Evolutionary conservation across 2,329 filamentous ascomycete species (phyloP).

Genomic region (Acrodontium crateriforme): DNA sequence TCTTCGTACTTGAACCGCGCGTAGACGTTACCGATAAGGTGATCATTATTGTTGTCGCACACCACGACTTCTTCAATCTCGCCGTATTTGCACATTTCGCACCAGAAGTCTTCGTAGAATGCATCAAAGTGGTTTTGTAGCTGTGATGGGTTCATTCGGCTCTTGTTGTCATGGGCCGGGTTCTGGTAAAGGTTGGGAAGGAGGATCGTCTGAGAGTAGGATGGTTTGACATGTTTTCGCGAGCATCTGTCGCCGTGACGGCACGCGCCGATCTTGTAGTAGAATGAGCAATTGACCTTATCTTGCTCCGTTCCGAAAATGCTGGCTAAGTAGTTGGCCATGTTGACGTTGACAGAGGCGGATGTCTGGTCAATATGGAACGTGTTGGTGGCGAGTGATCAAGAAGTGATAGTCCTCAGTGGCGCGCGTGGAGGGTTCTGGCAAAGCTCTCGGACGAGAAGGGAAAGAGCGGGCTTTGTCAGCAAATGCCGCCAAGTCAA

Average conservation of each 20-base stretch:
- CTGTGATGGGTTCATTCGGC: conserved; percentile 93
- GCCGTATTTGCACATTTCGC: conserved; percentile 98
- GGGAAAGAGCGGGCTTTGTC: no score
- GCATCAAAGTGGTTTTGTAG: conserved; percentile 99
- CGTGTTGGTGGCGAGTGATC: no score
- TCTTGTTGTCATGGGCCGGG: conserved; percentile 65
- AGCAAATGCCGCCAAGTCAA: no score
- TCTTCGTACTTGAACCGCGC: conserved; percentile 99
- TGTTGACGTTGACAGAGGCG: no score
- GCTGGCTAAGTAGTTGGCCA: conserved; percentile 97
- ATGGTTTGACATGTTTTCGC: conserved; percentile 97
- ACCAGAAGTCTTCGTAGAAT: conserved; percentile 99
- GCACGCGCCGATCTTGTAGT: conserved; percentile 99
- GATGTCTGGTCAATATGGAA: no score
- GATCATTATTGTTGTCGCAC: conserved; percentile 99
- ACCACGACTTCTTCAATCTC: conserved; percentile 96
- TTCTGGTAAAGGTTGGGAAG: conserved; percentile 99
- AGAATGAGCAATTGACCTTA: conserved; percentile 98
- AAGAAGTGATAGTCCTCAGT: no score
- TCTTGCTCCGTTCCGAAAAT: conserved; percentile 99
- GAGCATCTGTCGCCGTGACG: conserved; percentile 96
- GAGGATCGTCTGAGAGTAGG: conserved; percentile 93
- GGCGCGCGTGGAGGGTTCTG: no score
- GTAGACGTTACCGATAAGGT: conserved; percentile 98
- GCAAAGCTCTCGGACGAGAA: no score